phyloP scores from a whole-genome alignment of 176 grass and related monocot genomes.

The Aechmea fasciata region DNA sequence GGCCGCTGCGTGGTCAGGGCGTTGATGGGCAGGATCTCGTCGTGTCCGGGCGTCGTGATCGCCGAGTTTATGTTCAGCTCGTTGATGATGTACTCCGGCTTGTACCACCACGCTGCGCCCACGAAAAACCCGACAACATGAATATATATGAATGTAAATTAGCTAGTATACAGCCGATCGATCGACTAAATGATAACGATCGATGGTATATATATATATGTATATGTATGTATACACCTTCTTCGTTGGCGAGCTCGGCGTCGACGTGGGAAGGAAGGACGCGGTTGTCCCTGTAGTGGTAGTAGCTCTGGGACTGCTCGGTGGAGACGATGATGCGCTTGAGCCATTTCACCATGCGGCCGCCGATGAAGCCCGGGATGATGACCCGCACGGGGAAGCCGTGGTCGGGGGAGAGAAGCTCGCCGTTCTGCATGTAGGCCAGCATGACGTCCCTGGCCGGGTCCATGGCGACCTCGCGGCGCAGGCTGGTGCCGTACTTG shows the following conservation, averaged over 20 bases:
- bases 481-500: slow-evolving; percentile 70
- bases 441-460: slow-evolving; percentile 56
- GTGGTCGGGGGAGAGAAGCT: slow-evolving; percentile 57
- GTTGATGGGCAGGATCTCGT: slow-evolving; percentile 67
- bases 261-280: slow-evolving; percentile 80
- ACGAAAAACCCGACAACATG: neutral
- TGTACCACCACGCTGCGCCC: slow-evolving; percentile 88
- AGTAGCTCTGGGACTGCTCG: slow-evolving; percentile 73
- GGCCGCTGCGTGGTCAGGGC: slow-evolving; percentile 39
- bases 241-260: slow-evolving; percentile 64
- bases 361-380: slow-evolving; percentile 70
- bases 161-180: neutral
- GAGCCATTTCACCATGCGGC: slow-evolving; percentile 90
- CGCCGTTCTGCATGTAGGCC: slow-evolving; percentile 87
- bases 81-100: slow-evolving; percentile 86
- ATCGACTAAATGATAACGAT: neutral
- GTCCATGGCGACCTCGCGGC: slow-evolving; percentile 49
- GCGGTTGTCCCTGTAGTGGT: slow-evolving; percentile 80
- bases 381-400: slow-evolving; percentile 69
- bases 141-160: neutral
- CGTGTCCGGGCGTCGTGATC: slow-evolving; percentile 66
- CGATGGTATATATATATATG: neutral
- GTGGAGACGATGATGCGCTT: slow-evolving; percentile 46
- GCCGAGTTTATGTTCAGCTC: slow-evolving; percentile 94
- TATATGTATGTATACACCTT: slow-evolving; percentile 33